Evolutionary conservation across 106 monocot species (phyloP).

Genomic region (Hemerocallis citrina): DNA sequence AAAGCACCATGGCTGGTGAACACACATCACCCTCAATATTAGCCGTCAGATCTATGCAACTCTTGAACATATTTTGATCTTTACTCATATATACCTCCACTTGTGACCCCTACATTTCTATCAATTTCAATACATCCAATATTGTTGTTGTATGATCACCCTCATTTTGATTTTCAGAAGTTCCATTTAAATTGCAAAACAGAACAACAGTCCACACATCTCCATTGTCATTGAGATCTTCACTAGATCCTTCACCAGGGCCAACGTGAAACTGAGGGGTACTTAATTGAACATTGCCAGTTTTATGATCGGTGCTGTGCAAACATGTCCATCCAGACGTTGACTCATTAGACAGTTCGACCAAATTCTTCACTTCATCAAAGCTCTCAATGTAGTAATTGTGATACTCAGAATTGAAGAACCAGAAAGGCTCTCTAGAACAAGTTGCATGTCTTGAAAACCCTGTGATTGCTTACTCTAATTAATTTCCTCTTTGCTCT

Average conservation of each 20-base stretch:
- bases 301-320: constrained; percentile 59
- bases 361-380: constrained; percentile 61
- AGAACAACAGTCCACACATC: constrained; percentile 13
- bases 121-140: constrained; percentile 3
- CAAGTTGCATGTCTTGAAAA: constrained; percentile 14
- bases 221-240: constrained; percentile 27
- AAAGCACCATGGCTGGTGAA: background rate
- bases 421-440: constrained; percentile 10
- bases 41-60: constrained; percentile 47
- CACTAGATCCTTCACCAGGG: constrained; percentile 58
- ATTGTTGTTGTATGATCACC: constrained; percentile 3
- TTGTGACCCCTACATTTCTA: constrained; percentile 4
- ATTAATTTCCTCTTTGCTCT: constrained; percentile 10
- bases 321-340: constrained; percentile 87
- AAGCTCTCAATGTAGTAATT: constrained; percentile 53
- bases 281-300: constrained; percentile 44
- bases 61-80: constrained; percentile 44
- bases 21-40: constrained; percentile 15
- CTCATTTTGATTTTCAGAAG: constrained; percentile 6
- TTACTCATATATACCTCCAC: constrained; percentile 24
- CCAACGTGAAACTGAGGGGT: constrained; percentile 90
- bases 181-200: constrained; percentile 26
- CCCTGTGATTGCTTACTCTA: background rate
- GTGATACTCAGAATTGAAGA: constrained; percentile 28
- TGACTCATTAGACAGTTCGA: constrained; percentile 41